Base-by-base conservation (phyloP, 2,329 filamentous ascomycete species). In the Trichoderma oligosporum region DNA sequence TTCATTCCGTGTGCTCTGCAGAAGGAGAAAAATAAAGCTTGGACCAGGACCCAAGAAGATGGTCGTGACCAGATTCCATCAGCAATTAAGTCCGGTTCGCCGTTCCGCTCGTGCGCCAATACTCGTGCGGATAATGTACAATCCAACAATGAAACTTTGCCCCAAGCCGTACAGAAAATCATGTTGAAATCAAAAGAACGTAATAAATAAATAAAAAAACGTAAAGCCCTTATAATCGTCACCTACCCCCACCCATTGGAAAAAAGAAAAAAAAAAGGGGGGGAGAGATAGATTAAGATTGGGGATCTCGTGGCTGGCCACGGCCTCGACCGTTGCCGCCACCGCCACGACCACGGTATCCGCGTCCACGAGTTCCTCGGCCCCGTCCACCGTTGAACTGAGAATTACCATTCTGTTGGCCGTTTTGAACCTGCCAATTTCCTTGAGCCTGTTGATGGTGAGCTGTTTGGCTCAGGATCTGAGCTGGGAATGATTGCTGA, bases 391-490 rank as follows among this genome's bases (percentile, higher is more conserved):
- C 67, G 59, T 66, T 68, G 58, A 63, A 69, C 41, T 70, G 65
- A 31, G 66, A 63, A 61, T 67, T 67, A 53, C 70, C 69, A 58
- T 74, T 75, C 54, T 76, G 70, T 44, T 70, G 71, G 45, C 63
- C 66, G 47, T 67, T 67, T 62, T 76, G 74, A 38, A 63, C 70
- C 62, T 77, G 74, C 74, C 74, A 78, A 61, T 76, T 74, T 42
- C 68, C 69, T 62, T 74, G 70, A 24, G 65, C 63, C 55, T 70
- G 67, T 39, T 67, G 67, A 11, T 54, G 39, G 22, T 54, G 24
- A 12, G 41, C 11, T 36, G 41, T n/a, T 27, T 54, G 51, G 51
- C 2, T 27, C 24, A 20, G 11, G 9, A 61, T 66, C 60, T 60
- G 64, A 48, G 18, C 58, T 33, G 27, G 56, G 20, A 16, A 58